Percentiles rank a stretch among this genome's conserved stretches.
Evolutionary conservation across 164 flowering plant species (phyloP).

Genomic region (Tetracentron sinense): DNA sequence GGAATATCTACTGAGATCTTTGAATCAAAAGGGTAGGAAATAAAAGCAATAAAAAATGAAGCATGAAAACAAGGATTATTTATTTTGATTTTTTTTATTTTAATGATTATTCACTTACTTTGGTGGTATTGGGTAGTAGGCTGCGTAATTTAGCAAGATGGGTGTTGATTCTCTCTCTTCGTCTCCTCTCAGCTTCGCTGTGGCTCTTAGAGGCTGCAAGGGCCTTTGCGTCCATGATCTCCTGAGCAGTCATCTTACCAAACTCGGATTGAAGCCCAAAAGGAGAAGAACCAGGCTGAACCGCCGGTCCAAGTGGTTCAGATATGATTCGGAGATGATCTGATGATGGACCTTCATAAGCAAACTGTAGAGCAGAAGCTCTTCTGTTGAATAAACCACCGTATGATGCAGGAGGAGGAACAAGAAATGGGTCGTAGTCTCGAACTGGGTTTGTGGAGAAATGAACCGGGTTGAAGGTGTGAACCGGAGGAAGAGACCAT

Average conservation of each 20-base stretch:
- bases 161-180: constrained; percentile 89
- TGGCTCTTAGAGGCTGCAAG: constrained; percentile 97
- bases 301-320: constrained; percentile 47
- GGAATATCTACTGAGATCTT: constrained; percentile 1
- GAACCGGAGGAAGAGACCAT: constrained; percentile 56
- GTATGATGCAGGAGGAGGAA: constrained; percentile 42
- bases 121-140: constrained; percentile 89
- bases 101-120: too few species aligned
- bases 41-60: not conserved
- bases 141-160: constrained; percentile 89
- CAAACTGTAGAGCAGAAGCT: constrained; percentile 47
- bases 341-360: constrained; percentile 54
- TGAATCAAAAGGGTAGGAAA: not conserved
- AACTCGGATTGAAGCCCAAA: constrained; percentile 68
- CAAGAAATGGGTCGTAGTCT: constrained; percentile 40
- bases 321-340: constrained; percentile 56
- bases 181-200: constrained; percentile 99
- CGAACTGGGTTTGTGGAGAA: constrained; percentile 26
- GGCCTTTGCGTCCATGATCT: constrained; percentile 97
- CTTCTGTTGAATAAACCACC: constrained; percentile 53
- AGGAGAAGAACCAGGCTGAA: constrained; percentile 45
- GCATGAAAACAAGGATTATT: too few species aligned
- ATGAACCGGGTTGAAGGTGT: constrained; percentile 41
- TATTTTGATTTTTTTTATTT: too few species aligned
- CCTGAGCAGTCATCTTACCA: constrained; percentile 85